phyloP scores from a whole-genome alignment of 2,329 filamentous ascomycete genomes.

The Endocalyx cinctus region DNA sequence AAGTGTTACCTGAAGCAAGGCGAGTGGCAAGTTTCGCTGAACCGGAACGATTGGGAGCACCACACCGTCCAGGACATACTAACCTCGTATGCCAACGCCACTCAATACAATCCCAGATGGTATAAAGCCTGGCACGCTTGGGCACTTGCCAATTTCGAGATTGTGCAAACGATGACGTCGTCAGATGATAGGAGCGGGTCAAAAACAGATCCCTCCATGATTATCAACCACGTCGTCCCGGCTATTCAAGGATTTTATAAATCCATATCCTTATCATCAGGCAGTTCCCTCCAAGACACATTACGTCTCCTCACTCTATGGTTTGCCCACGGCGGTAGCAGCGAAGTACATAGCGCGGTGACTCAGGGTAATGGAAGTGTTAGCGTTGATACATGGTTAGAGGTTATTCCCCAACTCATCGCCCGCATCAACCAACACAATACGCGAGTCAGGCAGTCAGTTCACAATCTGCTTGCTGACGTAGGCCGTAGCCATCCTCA shows the following conservation, averaged over 20 bases:
- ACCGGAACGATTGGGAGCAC: slow-evolving; percentile 84
- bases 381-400: slow-evolving; percentile 96
- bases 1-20: slow-evolving; percentile 96
- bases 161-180: slow-evolving; percentile 76
- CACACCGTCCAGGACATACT: slow-evolving; percentile 84
- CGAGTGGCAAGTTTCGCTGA: slow-evolving; percentile 86
- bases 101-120: slow-evolving; percentile 88
- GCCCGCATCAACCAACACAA: slow-evolving; percentile 97
- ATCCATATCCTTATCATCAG: slow-evolving; percentile 86
- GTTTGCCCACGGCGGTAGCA: slow-evolving; percentile 88
- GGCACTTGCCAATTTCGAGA: slow-evolving; percentile 97
- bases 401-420: slow-evolving; percentile 96
- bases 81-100: slow-evolving; percentile 85
- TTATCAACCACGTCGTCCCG: slow-evolving; percentile 87
- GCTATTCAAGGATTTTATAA: slow-evolving; percentile 96
- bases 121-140: slow-evolving; percentile 99
- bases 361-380: slow-evolving; percentile 88
- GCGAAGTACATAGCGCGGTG: slow-evolving; percentile 83
- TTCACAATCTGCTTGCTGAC: slow-evolving; percentile 87
- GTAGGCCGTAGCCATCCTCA: slow-evolving; percentile 94
- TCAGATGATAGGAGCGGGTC: slow-evolving; percentile 51
- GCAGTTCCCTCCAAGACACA: slow-evolving; percentile 93
- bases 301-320: slow-evolving; percentile 88
- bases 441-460: slow-evolving; percentile 77
- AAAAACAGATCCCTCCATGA: slow-evolving; percentile 57